Base-by-base conservation (phyloP, 163 green algal species). In the Chlorella variabilis region DNA sequence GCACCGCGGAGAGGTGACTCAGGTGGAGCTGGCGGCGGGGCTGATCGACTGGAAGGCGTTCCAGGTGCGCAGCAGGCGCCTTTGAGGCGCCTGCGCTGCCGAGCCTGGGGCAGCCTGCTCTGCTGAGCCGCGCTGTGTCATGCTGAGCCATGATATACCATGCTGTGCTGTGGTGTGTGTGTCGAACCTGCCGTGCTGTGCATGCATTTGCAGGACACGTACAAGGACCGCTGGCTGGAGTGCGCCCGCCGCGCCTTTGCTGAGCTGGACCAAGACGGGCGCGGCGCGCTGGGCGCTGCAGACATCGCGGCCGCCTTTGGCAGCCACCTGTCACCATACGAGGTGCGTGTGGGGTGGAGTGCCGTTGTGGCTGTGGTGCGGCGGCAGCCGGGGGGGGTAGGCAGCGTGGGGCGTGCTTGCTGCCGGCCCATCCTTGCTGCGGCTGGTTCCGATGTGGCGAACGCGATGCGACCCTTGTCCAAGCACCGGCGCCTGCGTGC, bases 31-130 rank as follows among this genome's bases (percentile, higher is more conserved):
- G 34, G 74, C 87, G 31, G 87, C 87, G 58, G 75, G 71, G 27
- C 81, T 90, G 49, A 83, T 91, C 23, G 87, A 91, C 66, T 91
- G 87, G 87, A 68, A 80, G 62, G 81, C 77, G 5, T 67, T 68
- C 13, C 61, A 65, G 80, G 2, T 21, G 27, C 6, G 58, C 33
- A 27, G 83, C 82, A 39, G 27, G 48, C 0, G 62, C 73, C 4
- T 23, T 11, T 54, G 11, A 54, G n/a, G n/a, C n/a, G n/a, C n/a
- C n/a, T n/a, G n/a, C n/a, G n/a, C n/a, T n/a, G n/a, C n/a, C 45
- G 45, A 23, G 45, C 15, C 15, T 54, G 11, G 45, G 45, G 11
- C 45, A 15, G 11, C 11, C 45, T 54, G 45, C 15, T 54, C 45
- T 54, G 45, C 15, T n/a, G n/a, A n/a, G n/a, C n/a, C n/a, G n/a